Conservation (phyloP, 2,329 filamentous ascomycete genomes). For the Diplocarpon rosae region DNA sequence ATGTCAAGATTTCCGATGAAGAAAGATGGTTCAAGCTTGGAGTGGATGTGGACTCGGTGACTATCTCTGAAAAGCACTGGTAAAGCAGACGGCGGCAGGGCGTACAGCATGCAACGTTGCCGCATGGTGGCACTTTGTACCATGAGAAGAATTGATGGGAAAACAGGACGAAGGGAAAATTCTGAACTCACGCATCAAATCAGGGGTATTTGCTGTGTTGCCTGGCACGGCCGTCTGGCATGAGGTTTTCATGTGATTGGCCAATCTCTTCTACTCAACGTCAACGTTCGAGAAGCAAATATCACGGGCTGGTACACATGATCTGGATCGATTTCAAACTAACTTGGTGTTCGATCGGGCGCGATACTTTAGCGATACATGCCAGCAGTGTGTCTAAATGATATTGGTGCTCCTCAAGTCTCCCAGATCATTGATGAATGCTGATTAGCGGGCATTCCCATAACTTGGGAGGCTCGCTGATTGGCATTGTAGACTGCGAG, state of each 20-base stretch:
- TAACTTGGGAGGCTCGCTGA: background rate
- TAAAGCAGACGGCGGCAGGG: slow-evolving; percentile 22
- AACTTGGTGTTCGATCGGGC: background rate
- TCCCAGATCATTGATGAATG: too few species aligned
- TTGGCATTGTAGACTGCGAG: too few species aligned
- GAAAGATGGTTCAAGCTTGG: slow-evolving; percentile 62
- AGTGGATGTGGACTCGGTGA: slow-evolving; percentile 58
- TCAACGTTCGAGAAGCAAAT: background rate
- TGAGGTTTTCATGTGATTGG: slow-evolving; percentile 5
- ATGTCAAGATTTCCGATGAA: slow-evolving; percentile 48
- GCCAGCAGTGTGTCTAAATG: too few species aligned
- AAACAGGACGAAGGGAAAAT: slow-evolving; percentile 35
- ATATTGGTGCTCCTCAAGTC: too few species aligned
- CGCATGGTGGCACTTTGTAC: slow-evolving; percentile 30
- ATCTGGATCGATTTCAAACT: background rate
- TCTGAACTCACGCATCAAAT: background rate
- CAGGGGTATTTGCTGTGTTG: background rate
- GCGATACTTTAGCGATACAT: too few species aligned
- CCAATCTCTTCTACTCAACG: background rate
- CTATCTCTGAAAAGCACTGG: slow-evolving; percentile 60
- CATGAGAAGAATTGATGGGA: background rate
- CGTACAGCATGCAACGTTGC: background rate
- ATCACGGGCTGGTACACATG: background rate
- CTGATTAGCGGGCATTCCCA: too few species aligned
- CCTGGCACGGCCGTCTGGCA: slow-evolving; percentile 1